Evolutionary conservation across 78 protist species (phyloP), one percentile per base, ranked within the genome.

Genomic region (Monocercomonoides exilis): DNA sequence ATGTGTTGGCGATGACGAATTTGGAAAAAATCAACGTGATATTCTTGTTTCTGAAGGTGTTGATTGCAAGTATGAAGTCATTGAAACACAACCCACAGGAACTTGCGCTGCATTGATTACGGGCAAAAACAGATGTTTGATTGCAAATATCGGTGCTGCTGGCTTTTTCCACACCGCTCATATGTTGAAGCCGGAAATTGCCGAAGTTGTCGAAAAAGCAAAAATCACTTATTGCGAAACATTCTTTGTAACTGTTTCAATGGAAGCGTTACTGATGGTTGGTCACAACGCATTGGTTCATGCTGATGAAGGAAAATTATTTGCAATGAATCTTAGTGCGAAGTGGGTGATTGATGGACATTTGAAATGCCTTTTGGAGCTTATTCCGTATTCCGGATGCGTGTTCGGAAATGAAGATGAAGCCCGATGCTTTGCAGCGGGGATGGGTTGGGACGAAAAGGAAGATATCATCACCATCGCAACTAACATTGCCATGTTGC

Each of bases 361-460:
- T 41, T 32, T 4, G 6, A 41, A 79, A 6, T 38, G 36, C 45
- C n/a, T 79, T 41, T 41, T 33, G 82, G 82, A 79, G 82, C 11
- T 79, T 33, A 32, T 79, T 32, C 82, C 82, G 5, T 21, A 21
- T 32, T 5, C 21, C 11, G 82, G 36, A 33, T 33, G n/a, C 11
- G 43, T 79, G 45, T 79, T 79, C 82, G 5, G 82, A 33, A 79
- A 79, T 41, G 82, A 79, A 6, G 82, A 79, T 21, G 82, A 79
- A 21, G 82, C 82, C 82, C 82, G 82, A 29, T 6, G 6, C 82
- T 79, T 33, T 41, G 82, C 82, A 6, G 21, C n/a, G 82, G 43
- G 4, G 11, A 21, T 21, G 43, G 82, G 82, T 4, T 79, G 82
- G 82, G 82, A 4, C 45, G 82, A 79, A 21, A 79, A 6, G 43